Evolutionary conservation across 768 basidiomycete species (phyloP).

Genomic region (Leucocoprinus leucothites): DNA sequence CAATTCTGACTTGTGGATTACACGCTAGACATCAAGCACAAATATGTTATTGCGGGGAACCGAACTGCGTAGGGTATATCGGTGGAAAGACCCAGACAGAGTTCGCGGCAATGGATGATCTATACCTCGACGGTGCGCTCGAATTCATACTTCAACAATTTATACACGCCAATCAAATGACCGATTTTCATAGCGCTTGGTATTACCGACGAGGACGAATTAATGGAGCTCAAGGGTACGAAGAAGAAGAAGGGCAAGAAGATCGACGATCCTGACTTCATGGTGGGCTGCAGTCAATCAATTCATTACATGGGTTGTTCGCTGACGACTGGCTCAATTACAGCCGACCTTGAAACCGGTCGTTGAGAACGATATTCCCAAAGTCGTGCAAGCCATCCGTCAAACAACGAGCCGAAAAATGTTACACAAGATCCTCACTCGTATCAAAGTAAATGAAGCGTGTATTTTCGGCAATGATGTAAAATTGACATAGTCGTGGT

Average conservation of each 20-base stretch:
- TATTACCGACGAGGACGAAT: conserved; percentile 87
- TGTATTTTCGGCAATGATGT: background rate
- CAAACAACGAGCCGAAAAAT: conserved; percentile 85
- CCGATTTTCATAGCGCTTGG: conserved; percentile 64
- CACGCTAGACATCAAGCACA: conserved; percentile 86
- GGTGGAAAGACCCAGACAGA: conserved; percentile 99
- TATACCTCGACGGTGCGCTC: conserved; percentile 82
- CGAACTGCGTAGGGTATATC: conserved; percentile 93
- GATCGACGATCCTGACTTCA: conserved; percentile 87
- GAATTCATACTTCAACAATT: background rate
- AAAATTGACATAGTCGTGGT: background rate
- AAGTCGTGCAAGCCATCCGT: conserved; percentile 87
- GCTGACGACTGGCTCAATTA: conserved; percentile 1
- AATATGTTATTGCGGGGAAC: conserved; percentile 91
- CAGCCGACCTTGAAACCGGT: conserved; percentile 81
- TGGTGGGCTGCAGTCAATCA: conserved; percentile 43
- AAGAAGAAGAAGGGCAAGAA: conserved; percentile 93
- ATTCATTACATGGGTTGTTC: background rate
- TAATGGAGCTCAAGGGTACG: conserved; percentile 83
- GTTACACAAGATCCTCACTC: conserved; percentile 75
- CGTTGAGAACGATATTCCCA: conserved; percentile 77
- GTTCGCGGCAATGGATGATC: conserved; percentile 89
- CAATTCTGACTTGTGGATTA: background rate
- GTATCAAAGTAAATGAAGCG: conserved; percentile 64
- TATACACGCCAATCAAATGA: background rate